phyloP scores from a whole-genome alignment of 352 stramenopile species.

The Phytopythium chamaehyphon region DNA sequence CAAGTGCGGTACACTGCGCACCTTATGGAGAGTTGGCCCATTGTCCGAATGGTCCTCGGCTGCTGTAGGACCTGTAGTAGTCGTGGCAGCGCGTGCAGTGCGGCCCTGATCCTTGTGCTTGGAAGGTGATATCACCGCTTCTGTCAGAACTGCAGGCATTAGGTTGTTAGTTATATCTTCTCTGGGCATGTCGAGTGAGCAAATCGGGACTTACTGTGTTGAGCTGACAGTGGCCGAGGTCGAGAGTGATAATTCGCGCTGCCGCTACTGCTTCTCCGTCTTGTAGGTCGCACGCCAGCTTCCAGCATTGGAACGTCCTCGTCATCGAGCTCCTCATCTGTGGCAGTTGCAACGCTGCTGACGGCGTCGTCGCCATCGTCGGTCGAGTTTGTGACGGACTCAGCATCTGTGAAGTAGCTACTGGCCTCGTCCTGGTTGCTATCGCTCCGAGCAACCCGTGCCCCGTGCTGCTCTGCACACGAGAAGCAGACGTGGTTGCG shows the following conservation, averaged over 20 bases:
- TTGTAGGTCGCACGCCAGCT: neutral
- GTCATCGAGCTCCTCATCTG: slow-evolving; percentile 1
- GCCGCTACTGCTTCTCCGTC: slow-evolving; percentile 3
- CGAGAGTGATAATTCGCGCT: neutral
- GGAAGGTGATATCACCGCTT: neutral
- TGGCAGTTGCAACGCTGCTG: slow-evolving; percentile 3
- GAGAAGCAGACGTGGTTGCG: slow-evolving; percentile 47
- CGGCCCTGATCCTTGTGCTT: neutral
- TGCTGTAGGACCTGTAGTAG: too few species aligned
- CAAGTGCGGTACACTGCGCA: neutral
- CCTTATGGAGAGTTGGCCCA: neutral
- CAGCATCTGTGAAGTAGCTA: slow-evolving; percentile 1
- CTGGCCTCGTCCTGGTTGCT: neutral
- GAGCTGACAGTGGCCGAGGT: neutral
- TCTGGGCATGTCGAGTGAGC: too few species aligned
- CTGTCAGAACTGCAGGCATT: neutral
- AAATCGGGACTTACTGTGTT: neutral
- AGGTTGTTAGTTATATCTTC: too few species aligned
- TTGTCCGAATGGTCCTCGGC: neutral
- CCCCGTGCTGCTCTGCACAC: slow-evolving; percentile 44
- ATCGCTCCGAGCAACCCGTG: slow-evolving; percentile 11
- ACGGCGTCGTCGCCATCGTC: slow-evolving; percentile 1
- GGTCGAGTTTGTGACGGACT: slow-evolving; percentile 1
- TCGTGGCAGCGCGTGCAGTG: neutral
- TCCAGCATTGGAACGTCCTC: neutral